These are phyloP conservation scores for Tylopilus balloui DNA, from an alignment of 768 basidiomycete genomes.

Conservation along the genomic window DNA sequence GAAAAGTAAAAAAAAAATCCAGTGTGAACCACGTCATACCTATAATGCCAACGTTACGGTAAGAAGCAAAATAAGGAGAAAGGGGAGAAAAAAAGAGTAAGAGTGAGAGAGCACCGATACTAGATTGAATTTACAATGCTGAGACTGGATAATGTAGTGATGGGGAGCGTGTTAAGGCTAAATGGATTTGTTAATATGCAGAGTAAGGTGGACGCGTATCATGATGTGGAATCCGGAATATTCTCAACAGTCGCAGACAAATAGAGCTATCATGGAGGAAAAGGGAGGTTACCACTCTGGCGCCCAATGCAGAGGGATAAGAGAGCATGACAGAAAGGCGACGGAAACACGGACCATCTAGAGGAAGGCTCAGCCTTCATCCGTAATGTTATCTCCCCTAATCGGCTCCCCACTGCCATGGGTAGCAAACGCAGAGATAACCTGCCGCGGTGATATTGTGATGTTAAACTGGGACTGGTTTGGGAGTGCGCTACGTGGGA, in stretches of 20 bases:
- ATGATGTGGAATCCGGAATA: constrained; percentile 8
- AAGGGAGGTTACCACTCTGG: not conserved
- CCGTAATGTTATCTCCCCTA: constrained; percentile 16
- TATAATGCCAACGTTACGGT: constrained; percentile 15
- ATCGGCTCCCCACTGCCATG: constrained; percentile 15
- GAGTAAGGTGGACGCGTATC: constrained; percentile 3
- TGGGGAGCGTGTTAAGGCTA: constrained; percentile 7
- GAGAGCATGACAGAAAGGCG: not conserved
- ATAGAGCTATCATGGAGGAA: not conserved
- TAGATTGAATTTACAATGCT: constrained; percentile 27
- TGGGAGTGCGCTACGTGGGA: constrained; percentile 52
- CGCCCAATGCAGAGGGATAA: not conserved
- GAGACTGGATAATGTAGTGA: constrained; percentile 26
- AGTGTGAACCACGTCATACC: constrained; percentile 9
- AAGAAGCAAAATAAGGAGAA: constrained; percentile 8
- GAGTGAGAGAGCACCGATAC: constrained; percentile 13
- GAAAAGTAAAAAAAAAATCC: constrained; percentile 12
- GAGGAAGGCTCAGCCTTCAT: constrained; percentile 32
- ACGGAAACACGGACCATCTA: constrained; percentile 11
- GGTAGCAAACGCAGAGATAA: not conserved
- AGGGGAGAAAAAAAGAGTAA: not conserved
- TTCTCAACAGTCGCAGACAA: constrained; percentile 15
- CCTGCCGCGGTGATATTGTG: constrained; percentile 28
- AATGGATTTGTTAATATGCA: constrained; percentile 22
- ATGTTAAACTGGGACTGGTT: constrained; percentile 44